Evolutionary conservation across 202 grass and related monocot species (phyloP), one percentile per base, ranked within the genome.

Genomic region (Brachypodium distachyon): DNA sequence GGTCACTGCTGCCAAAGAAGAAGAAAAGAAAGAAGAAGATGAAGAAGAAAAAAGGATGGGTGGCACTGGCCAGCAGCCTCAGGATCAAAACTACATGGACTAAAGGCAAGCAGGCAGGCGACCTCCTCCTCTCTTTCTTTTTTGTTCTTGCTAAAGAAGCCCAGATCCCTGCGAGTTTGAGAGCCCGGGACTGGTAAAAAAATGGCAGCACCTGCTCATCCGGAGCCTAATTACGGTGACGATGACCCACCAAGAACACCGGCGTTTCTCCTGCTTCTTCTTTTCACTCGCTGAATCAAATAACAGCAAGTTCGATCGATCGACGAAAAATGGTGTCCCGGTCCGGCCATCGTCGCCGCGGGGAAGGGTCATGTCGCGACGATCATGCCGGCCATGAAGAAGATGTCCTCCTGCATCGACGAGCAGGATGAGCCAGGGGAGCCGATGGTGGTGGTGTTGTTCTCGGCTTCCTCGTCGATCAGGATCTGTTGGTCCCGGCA

Each of bases 401-500:
- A 93, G 74, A 93, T 91, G 41, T 93, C 92, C 33, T 97, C 94
- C 37, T 93, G 78, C 65, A 80, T 70, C 55, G 81, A 87, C 13
- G 87, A 87, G 31, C 70, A 81, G 48, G 81, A 70, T 1, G 83
- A 85, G 18, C 64, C 43, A 17, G 73, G 74, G 19, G 85, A 92
- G 64, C 27, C 37, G 23, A 17, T 49, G 31, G 49, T 48, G 31
- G 49, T 48, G 16, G 61, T 64, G 41, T 53, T 78, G 54, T 96
- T 90, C 87, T 93, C 90, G 14, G 68, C 81, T 61, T 95, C 92
- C 76, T 99, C 87, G 19, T 99, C 92, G 26, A 86, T 81, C 76
- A 86, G 68, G 85, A 96, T 99, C 81, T 99, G 83, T 21, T 87
- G 66, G 56, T 99, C 87, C 3, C 96, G 85, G 89, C 96, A 99